These are phyloP conservation scores for Primulina eburnea DNA, from an alignment of 257 asterid genomes.

Conservation along the genomic window DNA sequence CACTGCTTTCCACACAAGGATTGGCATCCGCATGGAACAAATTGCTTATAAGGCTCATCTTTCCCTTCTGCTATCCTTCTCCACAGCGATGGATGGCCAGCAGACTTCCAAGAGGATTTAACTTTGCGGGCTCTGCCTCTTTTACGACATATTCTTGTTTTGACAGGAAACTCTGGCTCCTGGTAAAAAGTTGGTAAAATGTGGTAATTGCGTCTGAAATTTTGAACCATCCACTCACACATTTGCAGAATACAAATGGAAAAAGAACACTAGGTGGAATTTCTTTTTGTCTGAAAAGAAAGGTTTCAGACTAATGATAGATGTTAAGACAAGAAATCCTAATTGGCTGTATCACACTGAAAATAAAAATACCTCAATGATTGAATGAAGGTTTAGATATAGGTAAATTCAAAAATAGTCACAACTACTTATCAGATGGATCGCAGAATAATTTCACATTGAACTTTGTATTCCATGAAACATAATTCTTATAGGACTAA, in stretches of 20 bases:
- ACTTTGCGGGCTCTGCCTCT: constrained; percentile 89
- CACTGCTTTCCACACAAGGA: constrained; percentile 86
- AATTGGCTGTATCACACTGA: background rate
- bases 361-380: too few species aligned
- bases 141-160: constrained; percentile 81
- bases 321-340: background rate
- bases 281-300: background rate
- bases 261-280: background rate
- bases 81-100: constrained; percentile 98
- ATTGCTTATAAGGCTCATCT: constrained; percentile 66
- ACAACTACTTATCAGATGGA: background rate
- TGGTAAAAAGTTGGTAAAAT: constrained; percentile 21
- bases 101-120: constrained; percentile 88
- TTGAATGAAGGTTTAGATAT: background rate
- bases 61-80: constrained; percentile 90
- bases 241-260: background rate
- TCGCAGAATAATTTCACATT: background rate
- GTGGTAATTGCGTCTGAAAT: background rate
- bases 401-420: background rate
- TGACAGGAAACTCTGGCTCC: constrained; percentile 58
- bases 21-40: constrained; percentile 69
- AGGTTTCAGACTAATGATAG: background rate
- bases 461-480: background rate
- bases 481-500: background rate
- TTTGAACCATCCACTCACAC: background rate